Evolutionary conservation across 805 yeast species (phyloP).

Genomic region (Ogataea ramenticola): DNA sequence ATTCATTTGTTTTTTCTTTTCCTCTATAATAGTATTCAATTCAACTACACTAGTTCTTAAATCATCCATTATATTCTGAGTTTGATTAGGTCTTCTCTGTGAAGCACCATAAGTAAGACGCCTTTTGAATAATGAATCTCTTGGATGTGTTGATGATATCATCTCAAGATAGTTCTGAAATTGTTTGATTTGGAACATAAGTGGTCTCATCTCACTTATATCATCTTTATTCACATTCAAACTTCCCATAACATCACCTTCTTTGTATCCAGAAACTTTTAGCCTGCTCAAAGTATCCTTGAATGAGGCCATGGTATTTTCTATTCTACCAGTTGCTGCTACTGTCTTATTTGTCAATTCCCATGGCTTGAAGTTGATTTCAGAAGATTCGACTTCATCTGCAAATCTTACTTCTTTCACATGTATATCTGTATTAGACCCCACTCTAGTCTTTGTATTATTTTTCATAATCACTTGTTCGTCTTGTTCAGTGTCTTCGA

Average conservation of each 20-base stretch:
- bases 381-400: constrained; percentile 9
- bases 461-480: neutral
- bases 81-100: constrained; percentile 4
- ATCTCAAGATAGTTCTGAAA: constrained; percentile 24
- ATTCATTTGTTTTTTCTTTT: neutral
- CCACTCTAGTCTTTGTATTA: neutral
- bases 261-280: constrained; percentile 18
- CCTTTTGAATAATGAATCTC: constrained; percentile 24
- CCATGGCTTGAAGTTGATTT: neutral
- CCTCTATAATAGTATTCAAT: constrained; percentile 6
- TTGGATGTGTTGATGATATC: constrained; percentile 26
- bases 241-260: constrained; percentile 4
- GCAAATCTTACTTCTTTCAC: constrained; percentile 19
- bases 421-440: neutral
- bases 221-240: constrained; percentile 7
- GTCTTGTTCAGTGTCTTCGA: constrained; percentile 10
- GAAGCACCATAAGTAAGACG: constrained; percentile 12
- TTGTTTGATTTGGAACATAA: constrained; percentile 25
- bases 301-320: constrained; percentile 22
- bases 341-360: constrained; percentile 7
- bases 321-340: constrained; percentile 8
- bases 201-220: constrained; percentile 29
- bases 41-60: constrained; percentile 18
- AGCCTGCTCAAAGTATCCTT: constrained; percentile 21
- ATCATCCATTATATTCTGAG: constrained; percentile 20